phyloP scores from a whole-genome alignment of 306 rosid genomes.

The Pachyrhizus erosus region DNA sequence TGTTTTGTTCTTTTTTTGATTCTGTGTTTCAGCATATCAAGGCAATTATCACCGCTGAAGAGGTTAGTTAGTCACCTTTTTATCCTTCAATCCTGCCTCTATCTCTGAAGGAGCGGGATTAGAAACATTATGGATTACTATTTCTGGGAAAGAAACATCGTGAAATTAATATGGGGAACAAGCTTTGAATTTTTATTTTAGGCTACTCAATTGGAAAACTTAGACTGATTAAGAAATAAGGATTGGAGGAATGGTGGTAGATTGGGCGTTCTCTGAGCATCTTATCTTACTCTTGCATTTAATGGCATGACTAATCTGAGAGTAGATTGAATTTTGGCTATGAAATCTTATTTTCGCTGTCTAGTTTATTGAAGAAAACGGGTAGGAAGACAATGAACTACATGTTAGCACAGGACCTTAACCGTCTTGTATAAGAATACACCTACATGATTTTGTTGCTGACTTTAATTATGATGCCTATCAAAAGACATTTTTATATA shows the following conservation, averaged over 20 bases:
- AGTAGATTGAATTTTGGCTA: background rate
- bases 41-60: constrained; percentile 96
- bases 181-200: constrained; percentile 15
- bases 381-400: constrained; percentile 15
- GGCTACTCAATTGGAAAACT: constrained; percentile 2
- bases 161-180: background rate
- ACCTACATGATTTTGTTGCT: constrained; percentile 13
- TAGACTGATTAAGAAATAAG: constrained; percentile 3
- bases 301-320: background rate
- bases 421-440: background rate
- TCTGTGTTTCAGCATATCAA: constrained; percentile 81
- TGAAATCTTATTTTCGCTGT: background rate
- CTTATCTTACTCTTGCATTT: background rate
- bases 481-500: background rate
- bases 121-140: background rate
- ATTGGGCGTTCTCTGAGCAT: background rate
- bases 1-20: constrained; percentile 11
- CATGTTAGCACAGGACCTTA: constrained; percentile 21
- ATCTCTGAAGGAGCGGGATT: background rate
- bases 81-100: background rate
- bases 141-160: background rate
- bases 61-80: constrained; percentile 54
- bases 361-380: constrained; percentile 19
- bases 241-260: constrained; percentile 8
- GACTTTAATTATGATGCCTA: background rate